Percentiles rank a stretch among this genome's conserved stretches.
Conservation (phyloP, 129 eudicot species). For the Flaveria robusta region DNA sequence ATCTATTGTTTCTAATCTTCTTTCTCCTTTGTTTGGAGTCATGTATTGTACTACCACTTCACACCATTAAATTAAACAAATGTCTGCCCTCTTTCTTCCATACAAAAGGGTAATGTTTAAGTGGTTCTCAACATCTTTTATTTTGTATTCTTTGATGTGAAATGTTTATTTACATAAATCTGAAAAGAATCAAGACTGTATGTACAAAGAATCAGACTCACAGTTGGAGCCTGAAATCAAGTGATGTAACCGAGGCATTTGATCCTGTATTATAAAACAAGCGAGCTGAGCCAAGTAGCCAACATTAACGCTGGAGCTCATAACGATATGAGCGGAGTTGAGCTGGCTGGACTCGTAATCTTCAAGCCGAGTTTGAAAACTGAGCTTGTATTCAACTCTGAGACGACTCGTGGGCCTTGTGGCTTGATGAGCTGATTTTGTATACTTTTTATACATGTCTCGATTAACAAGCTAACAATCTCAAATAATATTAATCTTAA, state of each 20-base stretch:
- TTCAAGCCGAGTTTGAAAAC: background rate
- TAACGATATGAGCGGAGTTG: background rate
- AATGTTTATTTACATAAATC: background rate
- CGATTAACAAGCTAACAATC: background rate
- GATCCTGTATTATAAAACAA: background rate
- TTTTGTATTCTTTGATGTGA: background rate
- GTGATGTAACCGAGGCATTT: background rate
- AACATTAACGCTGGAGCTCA: too few relatives aligned
- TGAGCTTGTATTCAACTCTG: background rate
- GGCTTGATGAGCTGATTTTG: background rate
- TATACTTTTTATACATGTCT: background rate
- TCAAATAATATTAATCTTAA: background rate
- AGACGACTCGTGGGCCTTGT: background rate
- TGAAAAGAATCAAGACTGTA: background rate
- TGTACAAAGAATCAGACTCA: background rate
- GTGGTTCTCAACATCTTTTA: background rate
- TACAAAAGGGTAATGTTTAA: background rate
- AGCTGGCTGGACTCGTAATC: background rate
- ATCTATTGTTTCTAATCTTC: slow-evolving; percentile 25
- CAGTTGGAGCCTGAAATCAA: background rate
- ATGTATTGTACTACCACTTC: slow-evolving; percentile 39
- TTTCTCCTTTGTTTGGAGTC: slow-evolving; percentile 30
- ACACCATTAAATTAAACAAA: slow-evolving; percentile 40
- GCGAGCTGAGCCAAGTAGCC: too few relatives aligned
- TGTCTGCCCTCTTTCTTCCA: slow-evolving; percentile 18